These are phyloP conservation scores for Salvia rosmarinus DNA, from an alignment of 257 asterid species.

Conservation along the genomic window DNA sequence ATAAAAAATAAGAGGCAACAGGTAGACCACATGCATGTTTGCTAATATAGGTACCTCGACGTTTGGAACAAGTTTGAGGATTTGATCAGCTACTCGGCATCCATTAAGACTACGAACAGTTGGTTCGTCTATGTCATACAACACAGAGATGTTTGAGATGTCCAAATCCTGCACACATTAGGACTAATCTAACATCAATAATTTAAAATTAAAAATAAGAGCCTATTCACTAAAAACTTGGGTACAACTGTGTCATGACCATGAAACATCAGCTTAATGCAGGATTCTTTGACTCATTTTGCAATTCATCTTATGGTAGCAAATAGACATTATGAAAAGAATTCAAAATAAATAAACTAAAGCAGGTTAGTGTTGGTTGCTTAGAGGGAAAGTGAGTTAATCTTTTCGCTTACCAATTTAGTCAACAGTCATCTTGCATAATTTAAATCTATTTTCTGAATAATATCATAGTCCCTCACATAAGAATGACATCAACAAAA, in stretches of 20 bases:
- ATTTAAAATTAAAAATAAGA: conserved; percentile 4
- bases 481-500: conserved; percentile 6
- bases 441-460: background rate
- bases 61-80: conserved; percentile 86
- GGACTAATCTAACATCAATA: background rate
- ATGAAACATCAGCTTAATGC: background rate
- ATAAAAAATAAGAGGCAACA: background rate
- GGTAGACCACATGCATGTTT: background rate
- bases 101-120: conserved; percentile 96
- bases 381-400: background rate
- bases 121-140: conserved; percentile 83
- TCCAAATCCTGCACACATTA: conserved; percentile 73
- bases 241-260: background rate
- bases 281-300: background rate
- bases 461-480: background rate
- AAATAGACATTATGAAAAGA: background rate
- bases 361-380: background rate
- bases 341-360: background rate
- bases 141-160: conserved; percentile 67
- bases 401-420: background rate
- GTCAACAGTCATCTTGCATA: background rate
- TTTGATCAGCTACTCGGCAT: conserved; percentile 95
- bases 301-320: background rate
- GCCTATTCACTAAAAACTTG: background rate
- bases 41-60: conserved; percentile 57